Percentiles rank a stretch among this genome's conserved stretches.
phyloP scores from a whole-genome alignment of 805 yeast species.

The Metschnikowia colocasiae region DNA sequence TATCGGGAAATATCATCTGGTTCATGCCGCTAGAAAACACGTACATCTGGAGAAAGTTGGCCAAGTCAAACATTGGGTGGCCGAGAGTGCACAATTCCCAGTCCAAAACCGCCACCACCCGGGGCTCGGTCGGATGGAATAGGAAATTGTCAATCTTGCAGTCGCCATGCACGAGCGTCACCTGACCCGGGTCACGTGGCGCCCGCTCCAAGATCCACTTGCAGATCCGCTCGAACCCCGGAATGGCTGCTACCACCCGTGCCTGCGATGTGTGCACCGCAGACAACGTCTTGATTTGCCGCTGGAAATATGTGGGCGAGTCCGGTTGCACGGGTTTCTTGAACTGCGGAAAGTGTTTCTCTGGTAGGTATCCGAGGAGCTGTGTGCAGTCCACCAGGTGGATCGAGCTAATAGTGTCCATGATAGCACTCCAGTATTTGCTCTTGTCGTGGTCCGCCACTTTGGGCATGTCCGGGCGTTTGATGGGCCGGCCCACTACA shows the following conservation, averaged over 20 bases:
- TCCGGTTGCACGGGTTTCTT: conserved; percentile 17
- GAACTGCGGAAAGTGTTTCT: conserved; percentile 42
- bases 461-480: conserved; percentile 46
- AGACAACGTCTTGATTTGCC: conserved; percentile 49
- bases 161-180: conserved; percentile 59
- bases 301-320: conserved; percentile 42
- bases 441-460: conserved; percentile 23
- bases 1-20: conserved; percentile 19
- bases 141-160: conserved; percentile 62
- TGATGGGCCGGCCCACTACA: conserved; percentile 54
- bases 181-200: conserved; percentile 45
- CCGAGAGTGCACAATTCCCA: conserved; percentile 68
- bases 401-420: conserved; percentile 45
- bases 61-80: conserved; percentile 59
- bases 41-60: conserved; percentile 56
- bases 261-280: conserved; percentile 39
- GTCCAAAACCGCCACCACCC: conserved; percentile 54
- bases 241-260: conserved; percentile 44
- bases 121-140: conserved; percentile 49
- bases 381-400: conserved; percentile 47
- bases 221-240: conserved; percentile 41
- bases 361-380: conserved; percentile 43
- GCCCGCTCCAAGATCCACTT: conserved; percentile 40
- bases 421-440: conserved; percentile 45
- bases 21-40: conserved; percentile 41